phyloP scores from a whole-genome alignment of 768 basidiomycete genomes.

The Lanmaoa pseudosensibilis region DNA sequence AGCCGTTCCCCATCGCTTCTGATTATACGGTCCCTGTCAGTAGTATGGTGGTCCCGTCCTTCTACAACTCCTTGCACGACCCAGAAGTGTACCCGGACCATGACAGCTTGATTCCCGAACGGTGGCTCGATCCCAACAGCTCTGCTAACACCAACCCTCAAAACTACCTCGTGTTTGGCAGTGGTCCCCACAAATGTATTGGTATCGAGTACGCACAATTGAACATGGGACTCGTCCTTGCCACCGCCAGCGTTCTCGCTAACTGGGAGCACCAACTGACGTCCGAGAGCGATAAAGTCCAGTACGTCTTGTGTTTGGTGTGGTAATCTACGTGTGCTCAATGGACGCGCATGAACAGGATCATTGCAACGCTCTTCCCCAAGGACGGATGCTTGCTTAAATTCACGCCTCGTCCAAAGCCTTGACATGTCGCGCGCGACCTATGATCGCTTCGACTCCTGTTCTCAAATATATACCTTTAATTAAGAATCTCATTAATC shows the following conservation, averaged over 20 bases:
- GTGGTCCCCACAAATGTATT: constrained; percentile 90
- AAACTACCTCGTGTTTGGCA: constrained; percentile 96
- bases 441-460: neutral
- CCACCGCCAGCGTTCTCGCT: constrained; percentile 75
- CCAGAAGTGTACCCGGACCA: constrained; percentile 84
- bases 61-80: constrained; percentile 93
- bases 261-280: constrained; percentile 90
- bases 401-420: constrained; percentile 58
- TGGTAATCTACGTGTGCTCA: neutral
- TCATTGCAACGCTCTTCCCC: constrained; percentile 97
- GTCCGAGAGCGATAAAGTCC: constrained; percentile 71
- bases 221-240: constrained; percentile 86
- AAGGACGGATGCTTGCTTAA: constrained; percentile 86
- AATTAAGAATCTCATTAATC: constrained; percentile 21
- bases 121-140: constrained; percentile 86
- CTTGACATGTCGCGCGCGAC: neutral
- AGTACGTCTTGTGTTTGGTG: constrained; percentile 49
- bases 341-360: constrained; percentile 42
- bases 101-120: constrained; percentile 79
- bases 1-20: constrained; percentile 88
- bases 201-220: constrained; percentile 90
- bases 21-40: constrained; percentile 89
- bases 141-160: constrained; percentile 81
- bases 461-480: constrained; percentile 5
- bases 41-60: constrained; percentile 93